Evolutionary conservation across 192 early-diverging fungal species (phyloP).

Genomic region (Coemansia sp.): DNA sequence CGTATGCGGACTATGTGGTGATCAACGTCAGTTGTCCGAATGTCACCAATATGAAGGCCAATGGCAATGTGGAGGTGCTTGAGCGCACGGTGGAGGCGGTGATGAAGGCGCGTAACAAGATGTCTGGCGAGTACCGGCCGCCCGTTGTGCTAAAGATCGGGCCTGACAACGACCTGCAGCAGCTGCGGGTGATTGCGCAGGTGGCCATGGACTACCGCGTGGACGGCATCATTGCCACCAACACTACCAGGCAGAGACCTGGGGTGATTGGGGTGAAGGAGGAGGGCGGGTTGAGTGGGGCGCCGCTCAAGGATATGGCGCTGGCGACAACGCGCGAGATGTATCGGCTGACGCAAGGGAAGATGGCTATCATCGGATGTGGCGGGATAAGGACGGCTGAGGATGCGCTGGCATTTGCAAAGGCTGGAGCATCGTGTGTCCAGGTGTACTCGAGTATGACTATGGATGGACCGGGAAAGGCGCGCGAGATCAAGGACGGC

Average conservation of each 20-base stretch:
- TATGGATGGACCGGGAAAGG: constrained; percentile 78
- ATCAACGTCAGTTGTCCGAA: constrained; percentile 91
- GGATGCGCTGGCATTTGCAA: constrained; percentile 80
- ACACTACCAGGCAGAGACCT: constrained; percentile 85
- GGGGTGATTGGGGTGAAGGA: constrained; percentile 58
- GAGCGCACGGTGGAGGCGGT: constrained; percentile 72
- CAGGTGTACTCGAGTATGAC: constrained; percentile 83
- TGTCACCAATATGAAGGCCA: constrained; percentile 76
- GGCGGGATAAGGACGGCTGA: constrained; percentile 79
- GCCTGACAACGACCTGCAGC: constrained; percentile 75
- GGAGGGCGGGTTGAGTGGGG: constrained; percentile 84
- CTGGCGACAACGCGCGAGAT: constrained; percentile 71
- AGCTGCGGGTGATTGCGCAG: constrained; percentile 80
- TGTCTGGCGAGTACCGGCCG: constrained; percentile 57
- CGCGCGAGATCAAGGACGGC: constrained; percentile 78
- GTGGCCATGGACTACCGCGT: constrained; percentile 70
- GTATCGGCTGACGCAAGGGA: constrained; percentile 74
- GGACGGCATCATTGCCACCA: constrained; percentile 87
- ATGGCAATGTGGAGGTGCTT: constrained; percentile 74
- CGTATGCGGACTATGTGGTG: constrained; percentile 87
- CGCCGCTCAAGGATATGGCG: constrained; percentile 73
- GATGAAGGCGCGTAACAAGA: constrained; percentile 53
- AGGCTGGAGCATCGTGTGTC: constrained; percentile 79
- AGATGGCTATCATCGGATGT: constrained; percentile 84
- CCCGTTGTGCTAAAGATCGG: constrained; percentile 91